These are phyloP conservation scores for Fusarium sp. DNA, from an alignment of 2,329 filamentous ascomycete genomes.

Conservation along the genomic window DNA sequence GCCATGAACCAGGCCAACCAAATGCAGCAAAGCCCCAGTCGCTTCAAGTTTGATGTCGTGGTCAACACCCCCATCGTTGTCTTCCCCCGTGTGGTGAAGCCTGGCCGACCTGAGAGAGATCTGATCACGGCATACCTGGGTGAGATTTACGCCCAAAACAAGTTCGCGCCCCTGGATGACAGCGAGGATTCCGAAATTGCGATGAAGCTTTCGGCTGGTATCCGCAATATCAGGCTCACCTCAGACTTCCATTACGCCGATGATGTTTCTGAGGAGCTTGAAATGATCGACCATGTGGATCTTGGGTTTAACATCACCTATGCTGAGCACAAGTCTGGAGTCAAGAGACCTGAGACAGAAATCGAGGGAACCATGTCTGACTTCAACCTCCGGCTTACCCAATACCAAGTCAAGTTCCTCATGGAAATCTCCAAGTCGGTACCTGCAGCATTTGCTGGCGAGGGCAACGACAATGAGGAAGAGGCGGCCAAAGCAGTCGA, in stretches of 20 bases:
- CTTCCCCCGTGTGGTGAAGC: conserved; percentile 83
- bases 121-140: conserved; percentile 92
- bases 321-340: conserved; percentile 82
- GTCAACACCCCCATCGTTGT: conserved; percentile 96
- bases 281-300: conserved; percentile 98
- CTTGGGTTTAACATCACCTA: conserved; percentile 93
- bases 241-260: conserved; percentile 87
- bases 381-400: conserved; percentile 88
- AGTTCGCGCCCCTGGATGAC: conserved; percentile 87
- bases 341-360: conserved; percentile 88
- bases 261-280: conserved; percentile 82
- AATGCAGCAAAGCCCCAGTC: conserved; percentile 88
- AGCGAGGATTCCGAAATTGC: conserved; percentile 78
- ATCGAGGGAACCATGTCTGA: conserved; percentile 93
- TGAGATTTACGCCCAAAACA: conserved; percentile 97
- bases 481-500: conserved; percentile 82
- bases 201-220: conserved; percentile 91
- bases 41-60: conserved; percentile 93
- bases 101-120: conserved; percentile 79
- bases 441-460: conserved; percentile 81
- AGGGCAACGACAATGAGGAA: conserved; percentile 77
- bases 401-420: conserved; percentile 90
- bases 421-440: conserved; percentile 89
- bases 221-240: conserved; percentile 90
- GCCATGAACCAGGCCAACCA: conserved; percentile 94